Evolutionary conservation across 176 grass and related monocot species (phyloP).

Genomic region (Lolium perenne): DNA sequence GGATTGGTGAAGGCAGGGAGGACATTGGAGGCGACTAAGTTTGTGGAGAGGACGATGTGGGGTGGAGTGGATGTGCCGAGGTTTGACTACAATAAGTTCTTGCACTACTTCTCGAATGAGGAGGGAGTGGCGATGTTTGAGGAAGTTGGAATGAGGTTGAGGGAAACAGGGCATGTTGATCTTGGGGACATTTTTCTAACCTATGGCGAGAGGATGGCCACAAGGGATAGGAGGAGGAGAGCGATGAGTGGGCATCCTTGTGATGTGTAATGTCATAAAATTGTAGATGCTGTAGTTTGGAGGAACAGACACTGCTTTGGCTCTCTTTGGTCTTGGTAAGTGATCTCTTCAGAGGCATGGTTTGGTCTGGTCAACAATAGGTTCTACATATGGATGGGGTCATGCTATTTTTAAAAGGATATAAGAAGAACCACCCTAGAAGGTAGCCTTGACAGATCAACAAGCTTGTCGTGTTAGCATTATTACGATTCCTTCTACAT

Average conservation of each 20-base stretch:
- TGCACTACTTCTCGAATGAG: conserved; percentile 78
- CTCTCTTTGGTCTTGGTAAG: not conserved
- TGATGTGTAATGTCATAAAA: no score
- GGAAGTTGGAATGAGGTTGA: conserved; percentile 64
- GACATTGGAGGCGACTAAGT: conserved; percentile 78
- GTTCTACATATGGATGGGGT: not conserved
- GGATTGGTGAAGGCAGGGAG: conserved; percentile 81
- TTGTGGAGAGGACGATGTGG: conserved; percentile 80
- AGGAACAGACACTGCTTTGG: no score
- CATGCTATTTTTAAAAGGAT: not conserved
- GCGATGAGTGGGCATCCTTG: conserved; percentile 57
- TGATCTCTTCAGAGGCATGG: not conserved
- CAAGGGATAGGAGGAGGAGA: conserved; percentile 74
- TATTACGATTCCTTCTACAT: not conserved
- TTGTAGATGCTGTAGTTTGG: no score
- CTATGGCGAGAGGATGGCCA: conserved; percentile 84
- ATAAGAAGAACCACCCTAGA: not conserved
- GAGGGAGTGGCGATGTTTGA: conserved; percentile 72
- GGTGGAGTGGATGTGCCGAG: conserved; percentile 72
- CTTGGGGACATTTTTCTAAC: conserved; percentile 73
- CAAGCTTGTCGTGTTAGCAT: not conserved
- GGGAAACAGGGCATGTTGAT: conserved; percentile 63
- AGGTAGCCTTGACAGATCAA: not conserved
- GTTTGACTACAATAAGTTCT: conserved; percentile 87
- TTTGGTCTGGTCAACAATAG: not conserved